Percentiles rank a stretch among this genome's conserved stretches.
Evolutionary conservation across 2,329 filamentous ascomycete species (phyloP).

Genomic region (Penicillium nordicum): DNA sequence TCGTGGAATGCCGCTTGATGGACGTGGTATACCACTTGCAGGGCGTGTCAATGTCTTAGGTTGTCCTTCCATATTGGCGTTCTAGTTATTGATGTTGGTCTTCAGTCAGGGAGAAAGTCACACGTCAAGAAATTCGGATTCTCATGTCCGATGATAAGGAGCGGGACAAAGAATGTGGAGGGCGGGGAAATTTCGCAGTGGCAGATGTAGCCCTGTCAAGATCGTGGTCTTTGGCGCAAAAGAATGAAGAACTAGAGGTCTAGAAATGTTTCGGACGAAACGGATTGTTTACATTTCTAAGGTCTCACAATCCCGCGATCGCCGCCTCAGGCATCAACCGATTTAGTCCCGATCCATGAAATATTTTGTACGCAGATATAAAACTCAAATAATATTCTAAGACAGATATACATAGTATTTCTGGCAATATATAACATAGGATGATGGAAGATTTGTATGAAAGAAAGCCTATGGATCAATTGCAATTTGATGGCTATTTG

Average conservation of each 20-base stretch:
- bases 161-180: slow-evolving; percentile 4
- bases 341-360: neutral
- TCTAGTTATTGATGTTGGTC: neutral
- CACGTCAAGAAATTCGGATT: slow-evolving; percentile 1
- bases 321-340: slow-evolving; percentile 2
- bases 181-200: neutral
- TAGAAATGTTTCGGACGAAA: neutral
- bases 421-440: too few species aligned
- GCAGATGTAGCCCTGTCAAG: neutral
- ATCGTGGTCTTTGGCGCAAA: neutral
- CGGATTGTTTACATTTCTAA: slow-evolving; percentile 10
- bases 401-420: too few species aligned
- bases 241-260: neutral
- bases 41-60: slow-evolving; percentile 27
- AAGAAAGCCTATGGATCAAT: neutral
- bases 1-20: slow-evolving; percentile 47
- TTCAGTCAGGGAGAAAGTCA: slow-evolving; percentile 8
- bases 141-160: slow-evolving; percentile 3
- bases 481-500: neutral
- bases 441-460: too few species aligned
- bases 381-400: too few species aligned
- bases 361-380: neutral
- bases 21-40: slow-evolving; percentile 45
- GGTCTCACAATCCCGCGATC: slow-evolving; percentile 11
- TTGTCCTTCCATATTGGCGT: slow-evolving; percentile 34